Evolutionary conservation across 73 alveolate genomes (phyloP), one percentile per base, ranked within the genome.

Genomic region (Effrenium voratum): DNA sequence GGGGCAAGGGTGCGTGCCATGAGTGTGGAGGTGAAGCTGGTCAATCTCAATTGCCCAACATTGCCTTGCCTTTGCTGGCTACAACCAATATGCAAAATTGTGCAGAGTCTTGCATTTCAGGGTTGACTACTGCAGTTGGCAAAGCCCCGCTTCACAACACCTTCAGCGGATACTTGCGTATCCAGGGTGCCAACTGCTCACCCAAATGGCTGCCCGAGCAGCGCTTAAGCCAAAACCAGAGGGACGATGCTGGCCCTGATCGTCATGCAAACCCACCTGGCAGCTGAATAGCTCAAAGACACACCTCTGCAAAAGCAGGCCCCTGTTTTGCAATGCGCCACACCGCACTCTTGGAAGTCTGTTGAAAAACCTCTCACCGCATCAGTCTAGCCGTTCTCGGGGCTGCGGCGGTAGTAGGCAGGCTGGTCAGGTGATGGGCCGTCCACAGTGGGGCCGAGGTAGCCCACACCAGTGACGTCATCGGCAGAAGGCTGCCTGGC

Each of bases 401-500:
- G 83, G 52, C 83, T 73, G 83, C 83, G 83, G 83, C 83, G 83
- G 83, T 5, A 73, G 83, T 73, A 73, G 50, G 83, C 83, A 73
- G 83, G 83, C 83, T 73, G 34, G 83, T 73, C 83, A 46, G 34
- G 52, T 28, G 83, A 38, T 15, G 83, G 83, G 46, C 83, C 83
- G 40, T 73, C 83, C 22, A 73, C 40, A 50, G 83, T 73, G n/a
- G 34, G 34, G 44, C 83, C 83, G 40, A 73, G 83, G 83, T 73
- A 73, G 83, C 83, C 83, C 22, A 38, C 34, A 34, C 83, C 83
- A 40, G 83, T 73, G 83, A 73, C 83, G 49, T 73, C 83, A 73
- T 73, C 83, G 40, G 83, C 83, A 73, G 83, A 73, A 36, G 83
- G 83, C 83, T 73, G 83, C 83, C 40, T 73, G 52, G 83, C 34